A percentile compares a stretch with the other conserved stretches of the same genome.
phyloP scores from a whole-genome alignment of 352 stramenopile genomes.

The Globisporangium irregulare region DNA sequence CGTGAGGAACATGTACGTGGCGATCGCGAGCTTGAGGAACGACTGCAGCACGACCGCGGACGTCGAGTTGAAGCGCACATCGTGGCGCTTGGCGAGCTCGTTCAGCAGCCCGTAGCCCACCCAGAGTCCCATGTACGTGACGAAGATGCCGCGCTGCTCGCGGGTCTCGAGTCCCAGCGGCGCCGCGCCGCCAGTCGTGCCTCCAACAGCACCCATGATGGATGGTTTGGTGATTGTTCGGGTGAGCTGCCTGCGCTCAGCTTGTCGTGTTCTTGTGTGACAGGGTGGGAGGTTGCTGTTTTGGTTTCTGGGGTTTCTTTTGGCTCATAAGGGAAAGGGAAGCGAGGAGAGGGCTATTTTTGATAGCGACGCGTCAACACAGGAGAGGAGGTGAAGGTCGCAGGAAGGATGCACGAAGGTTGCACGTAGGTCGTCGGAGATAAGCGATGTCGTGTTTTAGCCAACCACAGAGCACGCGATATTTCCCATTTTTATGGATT shows the following conservation, averaged over 20 bases:
- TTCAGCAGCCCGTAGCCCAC: slow-evolving; percentile 77
- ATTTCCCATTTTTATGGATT: neutral
- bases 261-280: slow-evolving; percentile 2
- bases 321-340: neutral
- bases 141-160: slow-evolving; percentile 68
- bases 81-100: slow-evolving; percentile 65
- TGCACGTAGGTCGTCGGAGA: neutral
- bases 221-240: neutral
- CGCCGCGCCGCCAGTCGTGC: slow-evolving; percentile 12
- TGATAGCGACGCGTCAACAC: neutral
- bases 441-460: neutral
- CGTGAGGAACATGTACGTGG: slow-evolving; percentile 65
- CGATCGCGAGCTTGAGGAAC: slow-evolving; percentile 65
- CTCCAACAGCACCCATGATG: neutral
- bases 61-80: slow-evolving; percentile 72
- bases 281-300: neutral
- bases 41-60: slow-evolving; percentile 75
- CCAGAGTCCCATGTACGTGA: slow-evolving; percentile 80
- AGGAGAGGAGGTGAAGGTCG: neutral
- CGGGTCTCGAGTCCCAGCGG: slow-evolving; percentile 72
- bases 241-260: neutral
- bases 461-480: neutral
- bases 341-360: neutral
- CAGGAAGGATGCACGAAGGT: neutral
- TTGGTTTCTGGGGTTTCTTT: neutral